These are phyloP conservation scores for Hemileccinum impolitum DNA, from an alignment of 768 basidiomycete genomes.

Conservation along the genomic window DNA sequence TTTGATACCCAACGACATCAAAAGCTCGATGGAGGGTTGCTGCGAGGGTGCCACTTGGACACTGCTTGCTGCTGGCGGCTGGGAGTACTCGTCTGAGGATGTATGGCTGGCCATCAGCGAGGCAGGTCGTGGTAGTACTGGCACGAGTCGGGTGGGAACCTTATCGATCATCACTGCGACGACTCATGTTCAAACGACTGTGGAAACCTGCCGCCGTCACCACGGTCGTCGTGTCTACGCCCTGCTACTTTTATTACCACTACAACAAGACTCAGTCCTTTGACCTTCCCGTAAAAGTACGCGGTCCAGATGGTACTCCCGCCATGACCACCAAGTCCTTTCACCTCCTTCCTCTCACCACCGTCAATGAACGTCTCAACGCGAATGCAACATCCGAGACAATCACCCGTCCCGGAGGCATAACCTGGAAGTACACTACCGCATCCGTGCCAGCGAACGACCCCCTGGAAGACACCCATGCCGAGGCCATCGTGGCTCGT, in stretches of 20 bases:
- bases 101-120: background rate
- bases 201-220: constrained; percentile 67
- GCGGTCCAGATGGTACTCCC: constrained; percentile 55
- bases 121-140: too few relatives aligned
- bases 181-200: constrained; percentile 54
- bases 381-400: constrained; percentile 49
- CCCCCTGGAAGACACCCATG: constrained; percentile 87
- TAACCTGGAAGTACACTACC: constrained; percentile 74
- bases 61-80: constrained; percentile 1
- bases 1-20: constrained; percentile 37
- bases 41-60: constrained; percentile 7
- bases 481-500: constrained; percentile 62
- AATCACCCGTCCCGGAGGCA: constrained; percentile 48
- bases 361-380: constrained; percentile 55
- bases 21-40: constrained; percentile 35
- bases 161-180: constrained; percentile 11
- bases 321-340: constrained; percentile 51
- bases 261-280: constrained; percentile 50
- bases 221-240: constrained; percentile 50
- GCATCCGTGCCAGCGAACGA: constrained; percentile 82
- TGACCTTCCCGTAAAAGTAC: constrained; percentile 52
- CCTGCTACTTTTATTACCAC: constrained; percentile 58
- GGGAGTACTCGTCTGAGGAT: constrained; percentile 14
- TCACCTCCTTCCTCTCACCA: constrained; percentile 51
- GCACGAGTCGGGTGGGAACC: constrained; percentile 22